Percentiles rank a stretch among this genome's conserved stretches.
Evolutionary conservation across 2,329 filamentous ascomycete species (phyloP).

Genomic region (Anthostomella pinea): DNA sequence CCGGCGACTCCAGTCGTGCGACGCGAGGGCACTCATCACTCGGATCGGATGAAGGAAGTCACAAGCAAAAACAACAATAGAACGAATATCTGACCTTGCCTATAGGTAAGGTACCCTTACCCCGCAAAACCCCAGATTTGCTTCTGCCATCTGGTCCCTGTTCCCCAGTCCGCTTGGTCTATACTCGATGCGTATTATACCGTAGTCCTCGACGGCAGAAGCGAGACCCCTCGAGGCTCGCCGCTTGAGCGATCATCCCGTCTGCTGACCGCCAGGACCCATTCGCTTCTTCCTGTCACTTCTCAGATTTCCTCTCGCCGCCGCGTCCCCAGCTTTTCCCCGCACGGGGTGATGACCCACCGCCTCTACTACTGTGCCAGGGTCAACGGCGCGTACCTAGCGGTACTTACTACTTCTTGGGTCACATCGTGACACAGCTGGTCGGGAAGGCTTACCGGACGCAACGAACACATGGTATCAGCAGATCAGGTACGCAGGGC

Average conservation of each 20-base stretch:
- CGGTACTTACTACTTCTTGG: constrained; percentile 9
- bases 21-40: no score
- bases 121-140: no score
- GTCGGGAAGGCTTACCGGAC: constrained; percentile 28
- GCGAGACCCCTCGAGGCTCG: no score
- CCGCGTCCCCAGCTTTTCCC: constrained; percentile 12
- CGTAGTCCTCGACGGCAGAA: no score
- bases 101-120: no score
- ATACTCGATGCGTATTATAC: no score
- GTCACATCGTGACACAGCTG: constrained; percentile 20
- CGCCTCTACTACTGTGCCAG: constrained; percentile 3
- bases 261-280: constrained; percentile 1
- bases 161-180: no score
- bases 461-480: constrained; percentile 12
- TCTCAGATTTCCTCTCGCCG: constrained; percentile 9
- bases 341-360: constrained; percentile 18
- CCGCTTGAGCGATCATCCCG: background rate
- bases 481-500: constrained; percentile 9
- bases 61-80: no score
- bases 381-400: constrained; percentile 3
- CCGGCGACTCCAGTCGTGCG: constrained; percentile 10
- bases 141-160: no score
- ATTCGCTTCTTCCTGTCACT: constrained; percentile 8
- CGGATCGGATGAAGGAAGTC: no score
- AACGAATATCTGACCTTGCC: no score